Conservation (phyloP, 257 asterid genomes). For the Lycium ferocissimum region DNA sequence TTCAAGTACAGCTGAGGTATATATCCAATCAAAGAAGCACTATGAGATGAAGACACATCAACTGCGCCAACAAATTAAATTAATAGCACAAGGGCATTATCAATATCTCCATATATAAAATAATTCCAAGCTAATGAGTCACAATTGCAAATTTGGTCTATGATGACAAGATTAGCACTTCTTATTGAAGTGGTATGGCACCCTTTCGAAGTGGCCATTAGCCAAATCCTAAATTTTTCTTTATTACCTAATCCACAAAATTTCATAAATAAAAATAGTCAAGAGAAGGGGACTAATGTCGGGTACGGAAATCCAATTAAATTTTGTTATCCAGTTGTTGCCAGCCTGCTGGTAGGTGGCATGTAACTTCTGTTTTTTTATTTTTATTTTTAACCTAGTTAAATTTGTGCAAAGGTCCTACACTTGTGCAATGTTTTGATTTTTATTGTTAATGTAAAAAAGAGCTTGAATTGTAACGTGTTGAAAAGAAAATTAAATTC, state of each 20-base stretch:
- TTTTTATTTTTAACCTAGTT: background rate
- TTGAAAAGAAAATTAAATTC: too few species aligned
- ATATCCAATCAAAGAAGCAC: background rate
- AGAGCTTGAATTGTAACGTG: too few species aligned
- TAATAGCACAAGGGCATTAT: background rate
- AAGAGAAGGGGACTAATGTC: conserved; percentile 23
- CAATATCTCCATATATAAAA: background rate
- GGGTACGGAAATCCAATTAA: conserved; percentile 13
- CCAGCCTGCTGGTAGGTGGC: conserved; percentile 14
- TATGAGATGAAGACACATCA: background rate
- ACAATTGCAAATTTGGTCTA: background rate
- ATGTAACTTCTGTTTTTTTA: background rate
- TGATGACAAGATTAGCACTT: conserved; percentile 26
- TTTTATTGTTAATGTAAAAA: too few species aligned
- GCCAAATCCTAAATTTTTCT: background rate
- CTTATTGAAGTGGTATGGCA: background rate
- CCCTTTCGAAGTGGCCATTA: conserved; percentile 18
- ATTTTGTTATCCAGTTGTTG: conserved; percentile 30
- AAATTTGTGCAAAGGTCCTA: too few species aligned
- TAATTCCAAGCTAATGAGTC: conserved; percentile 23
- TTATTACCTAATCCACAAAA: background rate
- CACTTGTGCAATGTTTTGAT: too few species aligned
- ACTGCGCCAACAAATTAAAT: background rate
- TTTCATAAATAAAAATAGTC: background rate
- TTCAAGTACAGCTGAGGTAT: background rate